Conservation (phyloP, 1,284 basidiomycete genomes). For the Sanghuangporus baumii region DNA sequence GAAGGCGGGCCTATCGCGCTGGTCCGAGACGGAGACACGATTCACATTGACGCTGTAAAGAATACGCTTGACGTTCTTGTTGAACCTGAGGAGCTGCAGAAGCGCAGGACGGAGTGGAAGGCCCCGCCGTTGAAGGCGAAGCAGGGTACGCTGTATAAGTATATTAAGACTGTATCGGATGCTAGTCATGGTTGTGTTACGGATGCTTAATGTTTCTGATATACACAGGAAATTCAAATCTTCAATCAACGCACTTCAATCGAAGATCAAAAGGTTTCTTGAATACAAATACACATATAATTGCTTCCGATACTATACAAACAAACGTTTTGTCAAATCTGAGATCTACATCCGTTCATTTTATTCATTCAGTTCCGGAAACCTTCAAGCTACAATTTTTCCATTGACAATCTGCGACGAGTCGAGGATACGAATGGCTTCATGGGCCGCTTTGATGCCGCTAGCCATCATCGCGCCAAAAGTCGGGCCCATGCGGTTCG, state of each 20-base stretch:
- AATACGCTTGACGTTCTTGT: conserved; percentile 79
- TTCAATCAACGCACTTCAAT: too few species aligned
- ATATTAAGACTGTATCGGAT: conserved; percentile 79
- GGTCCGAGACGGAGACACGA: conserved; percentile 81
- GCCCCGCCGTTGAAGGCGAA: conserved; percentile 82
- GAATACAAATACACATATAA: background rate
- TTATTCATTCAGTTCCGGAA: background rate
- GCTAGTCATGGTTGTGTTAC: conserved; percentile 88
- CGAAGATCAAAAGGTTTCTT: too few species aligned
- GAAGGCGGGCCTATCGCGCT: conserved; percentile 89
- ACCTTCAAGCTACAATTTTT: conserved; percentile 48
- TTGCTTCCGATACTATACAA: background rate
- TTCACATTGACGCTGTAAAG: conserved; percentile 79
- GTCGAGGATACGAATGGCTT: conserved; percentile 63
- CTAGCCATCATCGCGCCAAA: conserved; percentile 81
- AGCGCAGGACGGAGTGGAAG: conserved; percentile 63
- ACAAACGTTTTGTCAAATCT: background rate
- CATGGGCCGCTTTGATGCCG: conserved; percentile 73
- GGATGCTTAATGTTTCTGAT: conserved; percentile 41
- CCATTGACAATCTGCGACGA: conserved; percentile 57
- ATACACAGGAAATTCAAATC: too few species aligned
- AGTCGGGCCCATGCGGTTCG: conserved; percentile 77
- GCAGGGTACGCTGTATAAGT: conserved; percentile 86
- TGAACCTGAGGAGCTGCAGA: conserved; percentile 63
- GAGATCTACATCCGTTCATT: background rate